Conservation (phyloP, 2,329 filamentous ascomycete species). For the Raffaelea ambrosiae region DNA sequence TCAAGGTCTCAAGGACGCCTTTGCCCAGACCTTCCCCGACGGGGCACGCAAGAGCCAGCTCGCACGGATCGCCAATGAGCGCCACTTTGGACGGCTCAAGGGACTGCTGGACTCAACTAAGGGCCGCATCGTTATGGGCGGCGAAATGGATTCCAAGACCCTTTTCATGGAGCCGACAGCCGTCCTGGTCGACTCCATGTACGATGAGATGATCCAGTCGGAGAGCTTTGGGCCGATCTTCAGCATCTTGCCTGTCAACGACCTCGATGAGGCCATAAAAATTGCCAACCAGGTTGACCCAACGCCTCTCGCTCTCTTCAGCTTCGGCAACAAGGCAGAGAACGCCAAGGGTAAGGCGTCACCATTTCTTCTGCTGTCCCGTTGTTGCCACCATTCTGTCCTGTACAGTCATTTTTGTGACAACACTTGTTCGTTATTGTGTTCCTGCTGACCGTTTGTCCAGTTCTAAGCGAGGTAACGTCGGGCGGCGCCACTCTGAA, state of each 20-base stretch:
- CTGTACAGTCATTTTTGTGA: neutral
- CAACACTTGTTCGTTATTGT: neutral
- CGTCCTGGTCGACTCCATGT: constrained; percentile 67
- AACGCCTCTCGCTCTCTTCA: constrained; percentile 76
- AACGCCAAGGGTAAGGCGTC: constrained; percentile 54
- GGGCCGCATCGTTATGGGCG: constrained; percentile 82
- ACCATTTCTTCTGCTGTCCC: neutral
- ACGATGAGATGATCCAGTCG: constrained; percentile 71
- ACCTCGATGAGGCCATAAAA: constrained; percentile 76
- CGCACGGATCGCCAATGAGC: constrained; percentile 69
- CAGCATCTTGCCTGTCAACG: constrained; percentile 67
- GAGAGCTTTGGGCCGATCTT: constrained; percentile 95
- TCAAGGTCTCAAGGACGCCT: constrained; percentile 60
- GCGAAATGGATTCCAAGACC: constrained; percentile 68
- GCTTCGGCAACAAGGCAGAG: constrained; percentile 76
- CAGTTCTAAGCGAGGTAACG: constrained; percentile 54
- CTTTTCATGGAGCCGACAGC: constrained; percentile 87
- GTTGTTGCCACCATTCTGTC: neutral
- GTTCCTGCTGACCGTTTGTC: neutral
- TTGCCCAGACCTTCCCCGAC: constrained; percentile 73
- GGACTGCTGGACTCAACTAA: constrained; percentile 77
- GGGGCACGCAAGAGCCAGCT: constrained; percentile 77
- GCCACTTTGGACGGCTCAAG: constrained; percentile 76
- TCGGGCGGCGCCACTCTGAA: constrained; percentile 61
- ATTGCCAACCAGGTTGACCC: constrained; percentile 73